Percentiles rank a stretch among this genome's conserved stretches.
phyloP scores from a whole-genome alignment of 2,329 filamentous ascomycete species.

The Sporothrix inflata region DNA sequence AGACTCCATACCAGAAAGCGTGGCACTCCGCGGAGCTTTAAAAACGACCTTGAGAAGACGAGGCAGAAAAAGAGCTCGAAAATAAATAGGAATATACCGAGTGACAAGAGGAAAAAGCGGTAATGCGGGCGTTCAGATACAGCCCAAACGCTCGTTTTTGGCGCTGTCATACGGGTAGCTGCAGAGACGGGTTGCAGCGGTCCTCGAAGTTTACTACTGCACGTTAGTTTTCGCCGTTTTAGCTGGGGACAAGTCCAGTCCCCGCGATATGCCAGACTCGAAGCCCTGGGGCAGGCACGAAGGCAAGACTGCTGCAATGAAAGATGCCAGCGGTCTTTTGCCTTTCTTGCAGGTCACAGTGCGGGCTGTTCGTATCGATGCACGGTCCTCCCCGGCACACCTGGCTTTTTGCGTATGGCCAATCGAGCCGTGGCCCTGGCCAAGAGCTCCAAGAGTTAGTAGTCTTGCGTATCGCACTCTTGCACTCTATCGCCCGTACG shows the following conservation, averaged over 20 bases:
- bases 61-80: not conserved
- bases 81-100: not conserved
- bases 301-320: not conserved
- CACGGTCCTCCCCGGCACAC: not conserved
- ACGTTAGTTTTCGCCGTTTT: not conserved
- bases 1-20: not conserved
- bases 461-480: not conserved
- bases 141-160: not conserved
- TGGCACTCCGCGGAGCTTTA: conserved; percentile 11
- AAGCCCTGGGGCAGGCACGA: not conserved
- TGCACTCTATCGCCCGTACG: not conserved
- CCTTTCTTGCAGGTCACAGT: not conserved
- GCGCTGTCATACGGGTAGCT: conserved; percentile 13
- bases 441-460: conserved; percentile 11
- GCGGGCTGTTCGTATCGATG: not conserved
- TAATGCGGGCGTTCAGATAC: not conserved
- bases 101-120: not conserved
- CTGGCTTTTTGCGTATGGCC: not conserved
- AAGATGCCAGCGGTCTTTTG: not conserved
- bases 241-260: not conserved
- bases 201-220: conserved; percentile 11
- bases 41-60: not conserved
- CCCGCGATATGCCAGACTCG: not conserved
- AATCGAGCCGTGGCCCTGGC: not conserved
- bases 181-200: conserved; percentile 8